Conservation (phyloP, 805 yeast species). For the Candida broadrunensis region DNA sequence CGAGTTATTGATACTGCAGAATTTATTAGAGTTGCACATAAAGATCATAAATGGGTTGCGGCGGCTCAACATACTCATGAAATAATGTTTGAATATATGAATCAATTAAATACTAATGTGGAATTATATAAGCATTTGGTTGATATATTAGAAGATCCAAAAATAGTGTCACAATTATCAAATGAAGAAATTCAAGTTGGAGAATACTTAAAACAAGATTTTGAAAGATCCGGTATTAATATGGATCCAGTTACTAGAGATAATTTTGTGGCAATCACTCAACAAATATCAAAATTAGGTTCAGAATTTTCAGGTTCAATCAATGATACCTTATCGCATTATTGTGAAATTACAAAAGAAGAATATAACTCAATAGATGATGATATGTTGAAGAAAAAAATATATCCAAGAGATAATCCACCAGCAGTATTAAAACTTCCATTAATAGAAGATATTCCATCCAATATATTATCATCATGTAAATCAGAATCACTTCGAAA, state of each 20-base stretch:
- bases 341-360: constrained; percentile 31
- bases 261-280: constrained; percentile 74
- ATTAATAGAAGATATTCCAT: constrained; percentile 59
- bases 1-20: constrained; percentile 93
- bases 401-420: constrained; percentile 6
- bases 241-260: constrained; percentile 64
- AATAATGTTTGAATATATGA: constrained; percentile 90
- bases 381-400: constrained; percentile 19
- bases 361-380: constrained; percentile 28
- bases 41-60: constrained; percentile 61
- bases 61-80: constrained; percentile 90
- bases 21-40: constrained; percentile 86
- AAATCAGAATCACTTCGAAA: constrained; percentile 56
- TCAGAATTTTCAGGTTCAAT: constrained; percentile 66
- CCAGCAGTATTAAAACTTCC: constrained; percentile 23
- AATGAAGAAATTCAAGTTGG: constrained; percentile 85
- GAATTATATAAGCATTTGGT: constrained; percentile 62
- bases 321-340: constrained; percentile 26
- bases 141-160: constrained; percentile 45
- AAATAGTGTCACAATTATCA: constrained; percentile 37
- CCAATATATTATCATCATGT: constrained; percentile 59
- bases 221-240: constrained; percentile 85
- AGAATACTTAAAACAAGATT: constrained; percentile 72
- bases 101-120: constrained; percentile 79
- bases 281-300: constrained; percentile 75